phyloP scores from a whole-genome alignment of 2,329 filamentous ascomycete genomes.

The Microcyclosporella mali region DNA sequence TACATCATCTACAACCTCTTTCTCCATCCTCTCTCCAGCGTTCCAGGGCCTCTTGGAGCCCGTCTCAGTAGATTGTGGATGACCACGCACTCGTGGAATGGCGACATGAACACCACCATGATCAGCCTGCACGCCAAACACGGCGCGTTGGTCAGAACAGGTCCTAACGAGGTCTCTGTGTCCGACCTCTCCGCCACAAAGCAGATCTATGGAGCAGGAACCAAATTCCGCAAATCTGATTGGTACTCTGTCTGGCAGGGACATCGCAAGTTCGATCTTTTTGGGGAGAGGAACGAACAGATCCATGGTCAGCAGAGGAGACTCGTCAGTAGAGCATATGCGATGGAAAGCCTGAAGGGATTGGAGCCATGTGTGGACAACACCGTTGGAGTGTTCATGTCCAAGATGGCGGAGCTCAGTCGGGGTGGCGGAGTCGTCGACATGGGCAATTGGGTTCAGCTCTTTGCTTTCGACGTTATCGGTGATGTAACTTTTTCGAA shows the following conservation, averaged over 20 bases:
- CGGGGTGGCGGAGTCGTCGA: conserved; percentile 10
- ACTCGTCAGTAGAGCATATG: conserved; percentile 30
- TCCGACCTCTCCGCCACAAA: conserved; percentile 27
- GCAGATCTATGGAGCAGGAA: conserved; percentile 33
- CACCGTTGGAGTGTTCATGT: conserved; percentile 10
- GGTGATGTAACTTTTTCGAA: conserved; percentile 37
- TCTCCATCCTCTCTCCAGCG: conserved; percentile 15
- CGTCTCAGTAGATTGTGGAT: conserved; percentile 27
- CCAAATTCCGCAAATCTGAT: conserved; percentile 36
- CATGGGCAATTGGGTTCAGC: conserved; percentile 24
- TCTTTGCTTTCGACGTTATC: conserved; percentile 41
- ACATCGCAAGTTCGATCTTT: conserved; percentile 36
- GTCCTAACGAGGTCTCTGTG: conserved; percentile 29
- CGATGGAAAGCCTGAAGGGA: conserved; percentile 18
- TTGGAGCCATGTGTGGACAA: conserved; percentile 21
- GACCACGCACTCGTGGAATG: conserved; percentile 20
- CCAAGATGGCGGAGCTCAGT: conserved; percentile 12
- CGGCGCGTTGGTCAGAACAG: conserved; percentile 29
- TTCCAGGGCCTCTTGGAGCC: conserved; percentile 14
- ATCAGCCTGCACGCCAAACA: conserved; percentile 27
- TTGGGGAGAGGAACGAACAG: conserved; percentile 33
- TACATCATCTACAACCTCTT: conserved; percentile 24
- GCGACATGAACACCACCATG: conserved; percentile 27
- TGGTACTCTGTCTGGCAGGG: conserved; percentile 40
- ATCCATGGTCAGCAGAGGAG: conserved; percentile 33